Conservation (phyloP, 352 stramenopile genomes). For the Pythium insidiosum region DNA sequence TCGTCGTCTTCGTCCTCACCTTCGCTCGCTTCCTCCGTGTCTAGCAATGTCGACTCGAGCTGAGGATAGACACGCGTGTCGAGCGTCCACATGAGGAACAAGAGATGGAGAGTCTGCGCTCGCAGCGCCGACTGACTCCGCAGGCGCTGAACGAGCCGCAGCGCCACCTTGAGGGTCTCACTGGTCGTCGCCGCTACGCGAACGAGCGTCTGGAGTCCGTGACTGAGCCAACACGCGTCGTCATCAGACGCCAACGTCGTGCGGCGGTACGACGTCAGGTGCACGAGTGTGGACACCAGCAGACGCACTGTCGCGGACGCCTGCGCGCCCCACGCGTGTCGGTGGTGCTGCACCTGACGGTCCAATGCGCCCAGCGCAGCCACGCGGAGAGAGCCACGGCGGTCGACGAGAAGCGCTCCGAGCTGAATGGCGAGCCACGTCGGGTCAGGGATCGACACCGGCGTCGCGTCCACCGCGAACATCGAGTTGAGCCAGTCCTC, state of each 20-base stretch:
- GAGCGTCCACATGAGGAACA: conserved; percentile 52
- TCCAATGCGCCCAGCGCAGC: conserved; percentile 19
- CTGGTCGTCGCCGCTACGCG: conserved; percentile 37
- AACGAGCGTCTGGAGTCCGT: conserved; percentile 38
- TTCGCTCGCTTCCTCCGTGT: conserved; percentile 22
- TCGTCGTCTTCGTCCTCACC: conserved; percentile 19
- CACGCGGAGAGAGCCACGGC: conserved; percentile 2
- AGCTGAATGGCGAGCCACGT: conserved; percentile 1
- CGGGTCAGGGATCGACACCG: conserved; percentile 1
- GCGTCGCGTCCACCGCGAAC: conserved; percentile 11
- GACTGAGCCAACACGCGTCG: conserved; percentile 25
- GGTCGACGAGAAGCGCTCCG: conserved; percentile 9
- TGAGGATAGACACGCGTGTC: conserved; percentile 63
- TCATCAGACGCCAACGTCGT: background rate
- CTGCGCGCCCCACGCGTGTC: conserved; percentile 18
- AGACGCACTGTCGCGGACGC: conserved; percentile 23
- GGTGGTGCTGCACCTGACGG: conserved; percentile 19
- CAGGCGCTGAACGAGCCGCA: conserved; percentile 64
- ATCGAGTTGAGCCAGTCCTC: conserved; percentile 29
- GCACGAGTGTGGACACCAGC: conserved; percentile 55
- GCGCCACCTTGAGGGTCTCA: conserved; percentile 69
- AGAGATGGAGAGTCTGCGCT: conserved; percentile 38
- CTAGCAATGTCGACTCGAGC: conserved; percentile 38
- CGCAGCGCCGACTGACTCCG: conserved; percentile 20
- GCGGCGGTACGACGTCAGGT: conserved; percentile 27